Base-by-base conservation (phyloP, 2,329 filamentous ascomycete genomes). In the Colletotrichum orbiculare region DNA sequence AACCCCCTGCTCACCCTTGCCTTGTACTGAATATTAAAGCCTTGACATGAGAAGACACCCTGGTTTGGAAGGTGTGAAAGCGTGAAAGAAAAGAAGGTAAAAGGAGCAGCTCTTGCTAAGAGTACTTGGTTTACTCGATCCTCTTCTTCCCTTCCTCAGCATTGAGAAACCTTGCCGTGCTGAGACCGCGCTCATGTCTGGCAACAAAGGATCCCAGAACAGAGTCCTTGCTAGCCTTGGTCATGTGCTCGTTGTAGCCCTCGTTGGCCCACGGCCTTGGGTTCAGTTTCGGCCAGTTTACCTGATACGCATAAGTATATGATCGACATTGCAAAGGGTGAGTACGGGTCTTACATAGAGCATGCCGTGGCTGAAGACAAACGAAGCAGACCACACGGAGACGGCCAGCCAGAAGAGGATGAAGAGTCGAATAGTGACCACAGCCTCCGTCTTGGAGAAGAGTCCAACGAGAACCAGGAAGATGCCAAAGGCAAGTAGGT, bases 141-240 rank as follows among this genome's bases (percentile, higher is more conserved):
- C 96, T 92, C 87, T 97, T 99, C 86, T 99, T 99, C 57, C 96
- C 96, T 79, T 99, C 96, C 77, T 99, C 96, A 59, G 96, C 88
- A 71, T 91, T 96, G 38, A 93, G 86, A 71, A 96, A 90, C 67
- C 93, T 85, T 47, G 91, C 90, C 69, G 92, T 92, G 79, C 93
- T 97, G 67, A 93, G 86, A 3, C 94, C 93, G 13, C 94, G 85
- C 78, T 97, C 92, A 74, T 97, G 94, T 52, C 83, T 82, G 35
- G 86, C 83, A 25, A 96, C 85, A 67, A 97, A 86, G 12, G 87
- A 81, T 3, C 96, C 96, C 52, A 98, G 85, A 15, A 99, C 77
- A 64, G 89, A 87, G 74, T 97, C 93, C 74, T 96, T 94, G 69
- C 90, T 85, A 11, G 94, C 94, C 74, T 93, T 92, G 70, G 85